Evolutionary conservation across 2,329 filamentous ascomycete genomes (phyloP).

Genomic region (Cadophora sp.): DNA sequence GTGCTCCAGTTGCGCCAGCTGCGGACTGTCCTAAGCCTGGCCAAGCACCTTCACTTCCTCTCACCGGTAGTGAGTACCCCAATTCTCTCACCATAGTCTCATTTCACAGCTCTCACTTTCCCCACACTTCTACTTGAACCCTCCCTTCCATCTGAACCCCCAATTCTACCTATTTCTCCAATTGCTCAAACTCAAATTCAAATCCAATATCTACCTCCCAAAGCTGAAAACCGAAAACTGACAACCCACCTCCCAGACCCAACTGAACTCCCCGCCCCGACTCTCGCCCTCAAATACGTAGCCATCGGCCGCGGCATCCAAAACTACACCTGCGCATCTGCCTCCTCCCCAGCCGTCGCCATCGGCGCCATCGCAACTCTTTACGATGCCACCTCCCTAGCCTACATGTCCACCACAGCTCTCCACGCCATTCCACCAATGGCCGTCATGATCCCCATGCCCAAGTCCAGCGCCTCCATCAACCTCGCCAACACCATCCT

Average conservation of each 20-base stretch:
- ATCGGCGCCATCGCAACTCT: constrained; percentile 43
- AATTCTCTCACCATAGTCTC: background rate
- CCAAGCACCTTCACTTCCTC: constrained; percentile 32
- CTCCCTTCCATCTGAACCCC: too few relatives aligned
- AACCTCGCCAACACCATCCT: constrained; percentile 18
- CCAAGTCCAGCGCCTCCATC: constrained; percentile 12
- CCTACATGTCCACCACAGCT: constrained; percentile 23
- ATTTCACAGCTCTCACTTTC: background rate
- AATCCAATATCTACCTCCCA: background rate
- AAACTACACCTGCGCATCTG: constrained; percentile 43
- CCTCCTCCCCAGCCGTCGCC: constrained; percentile 29
- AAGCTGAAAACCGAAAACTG: background rate
- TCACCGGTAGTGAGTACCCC: constrained; percentile 35
- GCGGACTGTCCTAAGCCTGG: constrained; percentile 8
- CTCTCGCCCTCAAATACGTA: constrained; percentile 39
- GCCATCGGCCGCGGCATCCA: constrained; percentile 44
- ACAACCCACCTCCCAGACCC: constrained; percentile 26
- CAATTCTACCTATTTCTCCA: constrained; percentile 36
- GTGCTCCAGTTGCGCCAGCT: constrained; percentile 26
- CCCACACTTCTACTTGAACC: background rate
- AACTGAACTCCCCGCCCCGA: constrained; percentile 36
- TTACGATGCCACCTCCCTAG: constrained; percentile 41
- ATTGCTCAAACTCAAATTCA: constrained; percentile 28
- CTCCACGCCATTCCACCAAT: constrained; percentile 33
- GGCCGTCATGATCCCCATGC: constrained; percentile 33